Conservation (phyloP, 2,329 filamentous ascomycete species). For the Sarocladiaceae sp. region DNA sequence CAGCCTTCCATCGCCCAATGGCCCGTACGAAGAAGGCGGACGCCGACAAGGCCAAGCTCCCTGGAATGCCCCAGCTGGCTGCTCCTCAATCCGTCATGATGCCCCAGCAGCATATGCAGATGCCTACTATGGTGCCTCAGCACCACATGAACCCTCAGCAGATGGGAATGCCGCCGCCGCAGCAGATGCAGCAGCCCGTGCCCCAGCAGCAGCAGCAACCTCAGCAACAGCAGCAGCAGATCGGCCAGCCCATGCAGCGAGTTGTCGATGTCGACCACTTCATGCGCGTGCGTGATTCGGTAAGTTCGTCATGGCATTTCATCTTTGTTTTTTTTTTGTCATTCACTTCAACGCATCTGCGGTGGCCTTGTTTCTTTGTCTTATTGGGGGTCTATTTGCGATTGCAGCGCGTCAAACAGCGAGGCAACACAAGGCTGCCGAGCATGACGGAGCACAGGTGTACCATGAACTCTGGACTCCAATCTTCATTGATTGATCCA, state of each 20-base stretch:
- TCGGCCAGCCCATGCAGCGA: slow-evolving; percentile 14
- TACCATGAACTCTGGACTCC: neutral
- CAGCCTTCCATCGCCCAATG: slow-evolving; percentile 24
- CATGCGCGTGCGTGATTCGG: slow-evolving; percentile 71
- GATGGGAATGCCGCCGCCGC: slow-evolving; percentile 11
- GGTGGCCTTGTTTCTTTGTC: neutral
- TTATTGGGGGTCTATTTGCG: no score
- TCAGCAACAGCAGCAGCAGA: slow-evolving; percentile 10
- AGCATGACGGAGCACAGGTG: no score
- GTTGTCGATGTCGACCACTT: slow-evolving; percentile 68
- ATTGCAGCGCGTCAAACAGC: no score
- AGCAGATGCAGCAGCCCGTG: slow-evolving; percentile 11
- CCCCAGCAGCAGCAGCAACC: slow-evolving; percentile 13
- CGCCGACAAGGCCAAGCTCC: slow-evolving; percentile 30
- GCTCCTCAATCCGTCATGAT: slow-evolving; percentile 31
- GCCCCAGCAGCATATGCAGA: slow-evolving; percentile 20
- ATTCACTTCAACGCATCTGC: neutral
- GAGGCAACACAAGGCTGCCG: no score
- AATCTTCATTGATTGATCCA: neutral
- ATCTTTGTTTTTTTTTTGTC: slow-evolving; percentile 9
- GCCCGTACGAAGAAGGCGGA: slow-evolving; percentile 39
- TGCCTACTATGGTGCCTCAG: slow-evolving; percentile 33
- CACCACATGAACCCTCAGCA: slow-evolving; percentile 27
- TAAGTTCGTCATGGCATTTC: slow-evolving; percentile 51
- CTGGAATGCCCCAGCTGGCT: slow-evolving; percentile 17